Base-by-base conservation (phyloP, 129 eudicot genomes). In the Saposhnikovia divaricata region DNA sequence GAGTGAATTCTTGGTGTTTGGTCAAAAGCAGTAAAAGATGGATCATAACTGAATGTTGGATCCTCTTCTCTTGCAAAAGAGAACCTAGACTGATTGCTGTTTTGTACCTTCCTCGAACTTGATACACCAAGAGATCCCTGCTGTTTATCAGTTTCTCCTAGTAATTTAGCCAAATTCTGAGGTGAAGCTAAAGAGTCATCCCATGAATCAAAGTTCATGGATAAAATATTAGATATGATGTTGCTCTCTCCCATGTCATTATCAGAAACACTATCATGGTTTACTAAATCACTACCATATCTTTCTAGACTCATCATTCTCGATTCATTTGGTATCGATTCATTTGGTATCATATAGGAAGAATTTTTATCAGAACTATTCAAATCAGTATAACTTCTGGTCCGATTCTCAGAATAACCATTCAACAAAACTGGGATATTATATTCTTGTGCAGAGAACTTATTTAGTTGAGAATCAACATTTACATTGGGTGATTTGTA, bases 21-120 rank as follows among this genome's bases (percentile, higher is more conserved):
- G 5, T 85, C 91, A 55, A 79, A 28, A 59, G 82, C 85, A 80
- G 76, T 80, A 27, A 85, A 55, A 85, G 86, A 81, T 47, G 76
- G 79, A 65, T 75, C 81, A 75, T 73, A 70, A 83, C 87, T 84
- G 25, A 88, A 84, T 47, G 79, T 83, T 51, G 80, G 88, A 73
- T 91, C 93, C 48, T 89, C 97, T 80, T 92, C 97, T 86, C 99
- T 90, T 27, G 98, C 99, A 89, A 96, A 96, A 11, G 95, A 92
- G 82, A 96, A 96, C 83, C 98, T 87, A 69, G 99, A 96, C 25
- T 96, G 98, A 82, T 83, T 86, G 87, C 82, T 88, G 77, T 46
- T 86, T 71, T 88, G 92, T 55, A 80, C 63, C 88, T 87, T 96
- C 83, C 90, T 81, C 19, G 97, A 85, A 83, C 81, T 82, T 23